A percentile compares a stretch with the other conserved stretches of the same genome.
These are phyloP conservation scores for Zhuliangozyma parablackwelliae DNA, from an alignment of 1,139 yeast species.

Conservation along the genomic window DNA sequence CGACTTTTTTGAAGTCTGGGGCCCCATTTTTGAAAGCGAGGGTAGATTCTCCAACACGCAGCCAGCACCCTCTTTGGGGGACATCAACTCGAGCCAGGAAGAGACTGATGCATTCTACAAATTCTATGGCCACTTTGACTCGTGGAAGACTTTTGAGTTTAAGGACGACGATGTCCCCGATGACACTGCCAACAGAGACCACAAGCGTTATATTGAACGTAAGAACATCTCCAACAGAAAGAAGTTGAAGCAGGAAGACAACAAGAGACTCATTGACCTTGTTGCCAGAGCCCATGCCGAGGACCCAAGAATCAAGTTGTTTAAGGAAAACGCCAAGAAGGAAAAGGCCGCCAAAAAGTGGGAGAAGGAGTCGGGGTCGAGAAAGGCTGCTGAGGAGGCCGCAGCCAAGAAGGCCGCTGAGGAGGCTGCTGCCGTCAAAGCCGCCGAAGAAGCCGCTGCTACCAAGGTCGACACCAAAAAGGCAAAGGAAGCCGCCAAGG, in stretches of 20 bases:
- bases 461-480: slow-evolving; percentile 74
- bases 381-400: slow-evolving; percentile 92
- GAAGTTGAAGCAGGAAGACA: slow-evolving; percentile 97
- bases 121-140: slow-evolving; percentile 93
- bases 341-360: slow-evolving; percentile 94
- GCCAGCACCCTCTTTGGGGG: slow-evolving; percentile 85
- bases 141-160: slow-evolving; percentile 98
- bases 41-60: slow-evolving; percentile 86
- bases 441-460: slow-evolving; percentile 71
- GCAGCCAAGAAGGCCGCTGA: slow-evolving; percentile 79
- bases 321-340: slow-evolving; percentile 91
- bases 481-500: slow-evolving; percentile 95
- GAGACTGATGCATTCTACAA: slow-evolving; percentile 87
- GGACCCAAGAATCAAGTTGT: slow-evolving; percentile 92
- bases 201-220: slow-evolving; percentile 97
- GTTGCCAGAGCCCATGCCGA: slow-evolving; percentile 84
- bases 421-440: slow-evolving; percentile 67
- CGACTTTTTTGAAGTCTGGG: slow-evolving; percentile 91
- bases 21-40: slow-evolving; percentile 86
- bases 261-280: slow-evolving; percentile 79
- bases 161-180: slow-evolving; percentile 99
- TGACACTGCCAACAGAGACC: slow-evolving; percentile 98
- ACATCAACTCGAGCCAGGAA: slow-evolving; percentile 59
- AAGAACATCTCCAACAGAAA: slow-evolving; percentile 95
- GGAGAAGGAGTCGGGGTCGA: slow-evolving; percentile 97